phyloP scores from a whole-genome alignment of 257 asterid genomes.

The Solanum arcanum region DNA sequence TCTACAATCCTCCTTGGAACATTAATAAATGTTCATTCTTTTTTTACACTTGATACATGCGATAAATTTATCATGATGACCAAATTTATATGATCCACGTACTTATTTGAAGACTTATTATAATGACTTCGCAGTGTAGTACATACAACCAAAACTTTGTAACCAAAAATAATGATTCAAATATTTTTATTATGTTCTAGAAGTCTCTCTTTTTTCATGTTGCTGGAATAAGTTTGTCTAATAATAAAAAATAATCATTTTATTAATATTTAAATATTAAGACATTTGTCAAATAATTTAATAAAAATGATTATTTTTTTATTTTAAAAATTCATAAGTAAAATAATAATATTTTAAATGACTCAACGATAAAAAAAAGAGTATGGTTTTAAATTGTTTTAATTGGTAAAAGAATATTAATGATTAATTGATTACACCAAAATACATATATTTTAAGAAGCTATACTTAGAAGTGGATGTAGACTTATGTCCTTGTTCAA shows the following conservation, averaged over 20 bases:
- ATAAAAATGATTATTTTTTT: too few relatives aligned
- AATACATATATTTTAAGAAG: too few relatives aligned
- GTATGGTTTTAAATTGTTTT: too few relatives aligned
- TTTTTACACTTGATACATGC: slow-evolving; percentile 23
- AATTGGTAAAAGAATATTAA: too few relatives aligned
- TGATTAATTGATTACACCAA: too few relatives aligned
- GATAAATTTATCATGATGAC: slow-evolving; percentile 39
- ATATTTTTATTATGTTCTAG: slow-evolving; percentile 35
- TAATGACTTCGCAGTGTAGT: slow-evolving; percentile 33
- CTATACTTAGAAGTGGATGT: too few relatives aligned
- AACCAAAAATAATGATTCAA: slow-evolving; percentile 27
- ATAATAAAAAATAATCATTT: background rate
- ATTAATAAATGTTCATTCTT: slow-evolving; percentile 26
- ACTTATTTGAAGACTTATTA: slow-evolving; percentile 17
- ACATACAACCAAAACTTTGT: slow-evolving; percentile 28
- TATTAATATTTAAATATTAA: too few relatives aligned
- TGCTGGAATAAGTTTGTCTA: slow-evolving; percentile 33
- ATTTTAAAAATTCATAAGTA: too few relatives aligned
- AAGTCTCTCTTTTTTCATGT: slow-evolving; percentile 32
- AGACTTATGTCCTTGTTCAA: too few relatives aligned
- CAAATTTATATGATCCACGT: slow-evolving; percentile 13
- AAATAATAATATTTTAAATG: too few relatives aligned
- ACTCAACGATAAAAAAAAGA: too few relatives aligned
- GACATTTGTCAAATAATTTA: too few relatives aligned
- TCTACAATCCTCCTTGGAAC: slow-evolving; percentile 30